These are phyloP conservation scores for Perilla frutescens DNA, from an alignment of 257 asterid species.

Conservation along the genomic window DNA sequence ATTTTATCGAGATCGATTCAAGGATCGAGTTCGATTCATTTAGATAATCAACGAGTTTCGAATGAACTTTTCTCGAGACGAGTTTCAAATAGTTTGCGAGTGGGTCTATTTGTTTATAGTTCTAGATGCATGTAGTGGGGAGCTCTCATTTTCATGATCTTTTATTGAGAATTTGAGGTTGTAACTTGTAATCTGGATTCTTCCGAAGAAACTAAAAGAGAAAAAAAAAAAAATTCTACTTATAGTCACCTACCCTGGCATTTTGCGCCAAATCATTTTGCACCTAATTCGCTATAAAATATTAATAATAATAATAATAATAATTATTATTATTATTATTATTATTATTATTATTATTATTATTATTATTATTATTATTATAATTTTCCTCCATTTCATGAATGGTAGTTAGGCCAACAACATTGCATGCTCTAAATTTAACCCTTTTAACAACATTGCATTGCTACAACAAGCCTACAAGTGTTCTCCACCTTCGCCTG, in stretches of 20 bases:
- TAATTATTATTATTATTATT: not conserved
- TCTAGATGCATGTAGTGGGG: no score
- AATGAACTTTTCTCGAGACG: no score
- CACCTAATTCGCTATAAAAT: not conserved
- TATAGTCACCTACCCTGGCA: not conserved
- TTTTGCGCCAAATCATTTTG: not conserved
- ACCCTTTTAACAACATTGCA: conserved; percentile 30
- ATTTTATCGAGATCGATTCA: no score
- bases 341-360: not conserved
- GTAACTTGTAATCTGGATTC: no score
- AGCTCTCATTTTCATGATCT: no score
- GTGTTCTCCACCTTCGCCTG: conserved; percentile 36
- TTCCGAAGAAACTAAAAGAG: no score
- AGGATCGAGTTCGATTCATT: no score
- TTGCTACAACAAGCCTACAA: conserved; percentile 5
- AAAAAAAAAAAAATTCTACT: no score
- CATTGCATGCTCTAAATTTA: not conserved
- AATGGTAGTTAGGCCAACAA: conserved; percentile 56
- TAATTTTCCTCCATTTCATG: conserved; percentile 10
- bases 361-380: not conserved
- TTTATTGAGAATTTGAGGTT: no score
- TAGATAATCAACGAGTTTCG: no score
- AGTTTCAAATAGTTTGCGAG: no score
- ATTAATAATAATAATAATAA: not conserved
- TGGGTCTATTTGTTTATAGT: no score